Base-by-base conservation (phyloP, 352 stramenopile genomes). In the Phytophthora tubulina region DNA sequence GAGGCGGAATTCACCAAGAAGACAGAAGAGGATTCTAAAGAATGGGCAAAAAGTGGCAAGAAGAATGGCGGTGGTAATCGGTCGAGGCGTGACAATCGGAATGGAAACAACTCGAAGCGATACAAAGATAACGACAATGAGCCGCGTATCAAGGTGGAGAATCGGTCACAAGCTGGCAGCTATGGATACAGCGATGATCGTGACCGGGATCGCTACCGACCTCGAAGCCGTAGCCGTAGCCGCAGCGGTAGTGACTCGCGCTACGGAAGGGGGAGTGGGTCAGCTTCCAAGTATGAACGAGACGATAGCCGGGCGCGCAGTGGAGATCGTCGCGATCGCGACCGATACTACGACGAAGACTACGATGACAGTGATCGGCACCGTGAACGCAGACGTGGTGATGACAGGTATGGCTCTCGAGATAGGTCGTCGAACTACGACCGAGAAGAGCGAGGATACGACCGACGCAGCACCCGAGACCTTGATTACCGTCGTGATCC, bases 1-100 rank as follows among this genome's bases (percentile, higher is more conserved):
- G 81, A 91, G 39, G 64, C 73, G 6, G 85, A 93, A 59, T 93
- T 83, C 55, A 95, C 88, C 1, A 82, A 90, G 62, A 87, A 89
- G 64, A 85, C 76, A 1, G 69, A 81, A 32, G 90, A 93, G 39
- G 87, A 93, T 46, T 84, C 80, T 0, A 89, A 88, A 49, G 73
- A 82, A 9, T 82, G 83, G 61, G 60, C 84, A 67, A 41, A 75
- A 64, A 65, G 48, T 69, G 41, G 30, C 38, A 73, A 68, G 63
- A 63, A 41, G 14, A 73, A 70, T 45, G 73, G 75, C 4, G 32
- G 49, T 4, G 48, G 50, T 57, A 41, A 41, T n/a, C 54, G 49
- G n/a, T 57, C 58, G 32, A 73, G 62, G 35, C 57, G 54, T 9
- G 61, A 69, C 15, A 64, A 68, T 21, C 50, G 66, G 35, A 65